Percentiles rank a stretch among this genome's conserved stretches.
These are phyloP conservation scores for Angomonas deanei DNA, from an alignment of 208 protist species.

Conservation along the genomic window DNA sequence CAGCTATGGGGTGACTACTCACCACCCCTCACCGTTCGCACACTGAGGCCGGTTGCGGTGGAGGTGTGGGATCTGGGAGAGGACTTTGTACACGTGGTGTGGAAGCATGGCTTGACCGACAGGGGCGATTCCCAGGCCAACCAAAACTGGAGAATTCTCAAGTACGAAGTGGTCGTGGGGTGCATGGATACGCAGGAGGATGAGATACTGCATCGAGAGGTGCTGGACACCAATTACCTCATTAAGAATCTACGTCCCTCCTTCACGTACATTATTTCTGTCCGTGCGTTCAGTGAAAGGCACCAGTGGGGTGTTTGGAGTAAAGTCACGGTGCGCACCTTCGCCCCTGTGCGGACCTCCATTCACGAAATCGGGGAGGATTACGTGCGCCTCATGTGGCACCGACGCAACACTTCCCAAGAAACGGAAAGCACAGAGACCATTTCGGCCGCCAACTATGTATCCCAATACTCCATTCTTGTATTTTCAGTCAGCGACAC, in stretches of 20 bases:
- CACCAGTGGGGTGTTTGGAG: constrained; percentile 88
- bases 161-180: constrained; percentile 88
- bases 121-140: background rate
- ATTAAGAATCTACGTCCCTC: constrained; percentile 76
- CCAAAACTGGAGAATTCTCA: constrained; percentile 48
- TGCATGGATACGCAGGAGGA: constrained; percentile 79
- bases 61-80: constrained; percentile 85
- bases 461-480: constrained; percentile 78
- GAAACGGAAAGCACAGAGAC: constrained; percentile 10
- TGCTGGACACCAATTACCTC: constrained; percentile 83
- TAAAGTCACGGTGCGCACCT: constrained; percentile 65
- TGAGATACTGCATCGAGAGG: constrained; percentile 61
- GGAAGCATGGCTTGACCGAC: constrained; percentile 54
- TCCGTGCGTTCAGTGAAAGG: constrained; percentile 78
- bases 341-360: constrained; percentile 65
- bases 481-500: constrained; percentile 28
- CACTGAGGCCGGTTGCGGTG: constrained; percentile 65
- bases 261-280: constrained; percentile 81
- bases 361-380: constrained; percentile 91
- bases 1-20: constrained; percentile 84
- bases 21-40: constrained; percentile 49
- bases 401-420: constrained; percentile 39
- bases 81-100: constrained; percentile 81
- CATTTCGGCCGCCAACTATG: constrained; percentile 54
- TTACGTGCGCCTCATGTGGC: constrained; percentile 88